Percentiles rank a stretch among this genome's conserved stretches.
phyloP scores from a whole-genome alignment of 164 flowering plant species.

The Piper betle region DNA sequence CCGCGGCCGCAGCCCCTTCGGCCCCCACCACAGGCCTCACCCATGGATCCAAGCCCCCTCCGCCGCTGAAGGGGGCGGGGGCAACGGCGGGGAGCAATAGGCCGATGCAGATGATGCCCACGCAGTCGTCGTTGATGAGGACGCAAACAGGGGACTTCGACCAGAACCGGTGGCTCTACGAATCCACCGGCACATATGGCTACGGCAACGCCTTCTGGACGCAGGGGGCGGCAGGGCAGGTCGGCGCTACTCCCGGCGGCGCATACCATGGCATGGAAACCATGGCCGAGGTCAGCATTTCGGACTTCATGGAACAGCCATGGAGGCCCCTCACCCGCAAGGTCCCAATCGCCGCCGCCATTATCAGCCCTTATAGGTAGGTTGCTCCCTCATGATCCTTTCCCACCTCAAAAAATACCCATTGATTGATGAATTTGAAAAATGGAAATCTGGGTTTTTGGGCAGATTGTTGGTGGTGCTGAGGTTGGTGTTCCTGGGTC shows the following conservation, averaged over 20 bases:
- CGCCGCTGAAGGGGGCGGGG: neutral
- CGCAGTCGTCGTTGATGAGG: slow-evolving; percentile 53
- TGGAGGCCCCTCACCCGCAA: slow-evolving; percentile 83
- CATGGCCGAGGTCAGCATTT: slow-evolving; percentile 25
- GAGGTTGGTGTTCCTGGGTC: slow-evolving; percentile 43
- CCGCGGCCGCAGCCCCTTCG: no score
- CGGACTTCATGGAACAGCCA: slow-evolving; percentile 51
- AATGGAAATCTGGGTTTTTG: neutral
- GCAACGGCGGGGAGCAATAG: slow-evolving; percentile 38
- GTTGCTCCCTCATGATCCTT: neutral
- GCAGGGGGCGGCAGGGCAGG: slow-evolving; percentile 23
- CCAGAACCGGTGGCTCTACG: slow-evolving; percentile 69
- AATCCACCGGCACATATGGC: slow-evolving; percentile 74
- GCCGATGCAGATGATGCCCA: slow-evolving; percentile 46
- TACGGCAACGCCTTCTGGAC: slow-evolving; percentile 89
- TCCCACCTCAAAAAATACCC: neutral
- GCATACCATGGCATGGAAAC: slow-evolving; percentile 14
- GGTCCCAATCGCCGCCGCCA: slow-evolving; percentile 49
- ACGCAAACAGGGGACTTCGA: slow-evolving; percentile 79
- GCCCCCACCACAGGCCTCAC: neutral
- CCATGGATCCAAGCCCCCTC: neutral
- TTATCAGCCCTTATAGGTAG: slow-evolving; percentile 75
- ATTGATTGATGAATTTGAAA: no score
- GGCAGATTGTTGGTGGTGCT: slow-evolving; percentile 45
- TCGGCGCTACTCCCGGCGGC: neutral